These are phyloP conservation scores for Candida maesae DNA, from an alignment of 805 yeast genomes.

Conservation along the genomic window DNA sequence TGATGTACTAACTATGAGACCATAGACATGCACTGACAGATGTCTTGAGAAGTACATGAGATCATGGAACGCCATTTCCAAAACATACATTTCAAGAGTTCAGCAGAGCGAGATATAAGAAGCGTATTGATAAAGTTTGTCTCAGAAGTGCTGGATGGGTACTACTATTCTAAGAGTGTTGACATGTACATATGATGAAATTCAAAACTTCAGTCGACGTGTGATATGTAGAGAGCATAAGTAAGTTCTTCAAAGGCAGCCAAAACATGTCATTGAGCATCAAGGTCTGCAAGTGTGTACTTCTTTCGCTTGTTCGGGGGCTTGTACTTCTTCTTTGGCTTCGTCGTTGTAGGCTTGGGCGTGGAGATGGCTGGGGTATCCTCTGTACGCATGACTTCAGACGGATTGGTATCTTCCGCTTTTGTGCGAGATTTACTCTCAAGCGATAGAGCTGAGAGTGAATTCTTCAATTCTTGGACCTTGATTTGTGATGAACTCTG, in stretches of 20 bases:
- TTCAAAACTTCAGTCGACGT: background rate
- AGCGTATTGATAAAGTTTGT: background rate
- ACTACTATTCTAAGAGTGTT: background rate
- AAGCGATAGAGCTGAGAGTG: no score
- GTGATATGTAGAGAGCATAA: no score
- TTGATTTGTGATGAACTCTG: no score
- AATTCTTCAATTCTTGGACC: no score
- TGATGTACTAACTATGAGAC: conserved; percentile 2
- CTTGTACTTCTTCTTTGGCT: conserved; percentile 10
- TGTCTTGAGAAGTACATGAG: conserved; percentile 87
- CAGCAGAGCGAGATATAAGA: conserved; percentile 39
- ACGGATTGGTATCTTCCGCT: no score
- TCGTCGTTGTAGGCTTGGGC: background rate
- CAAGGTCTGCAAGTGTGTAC: conserved; percentile 18
- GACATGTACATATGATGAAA: background rate
- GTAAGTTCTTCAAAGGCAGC: no score
- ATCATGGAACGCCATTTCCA: conserved; percentile 84
- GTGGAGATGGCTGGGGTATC: no score
- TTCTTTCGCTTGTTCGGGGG: conserved; percentile 14
- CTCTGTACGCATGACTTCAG: no score
- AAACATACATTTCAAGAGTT: conserved; percentile 70
- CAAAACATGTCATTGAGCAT: conserved; percentile 2
- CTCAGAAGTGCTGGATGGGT: no score
- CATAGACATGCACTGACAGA: conserved; percentile 56
- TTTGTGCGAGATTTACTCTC: no score